A percentile compares a stretch with the other conserved stretches of the same genome.
phyloP scores from a whole-genome alignment of 2,329 filamentous ascomycete species.

The Incumbomyces delicatus region DNA sequence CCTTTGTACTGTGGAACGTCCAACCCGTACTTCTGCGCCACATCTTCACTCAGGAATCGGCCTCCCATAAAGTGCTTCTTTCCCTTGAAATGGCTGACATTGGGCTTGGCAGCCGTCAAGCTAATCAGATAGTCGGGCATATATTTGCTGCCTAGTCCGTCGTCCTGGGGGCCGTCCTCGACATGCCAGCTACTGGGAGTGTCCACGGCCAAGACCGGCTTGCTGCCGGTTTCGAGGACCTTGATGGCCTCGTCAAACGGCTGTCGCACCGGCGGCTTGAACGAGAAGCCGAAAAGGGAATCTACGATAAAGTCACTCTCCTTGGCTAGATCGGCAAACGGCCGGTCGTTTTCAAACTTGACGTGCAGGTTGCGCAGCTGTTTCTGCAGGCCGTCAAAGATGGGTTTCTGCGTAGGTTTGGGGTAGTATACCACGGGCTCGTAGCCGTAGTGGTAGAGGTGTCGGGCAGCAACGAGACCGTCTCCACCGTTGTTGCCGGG shows the following conservation, averaged over 20 bases:
- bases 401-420: slow-evolving; percentile 78
- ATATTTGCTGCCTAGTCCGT: slow-evolving; percentile 69
- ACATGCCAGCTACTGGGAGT: slow-evolving; percentile 94
- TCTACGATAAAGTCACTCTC: slow-evolving; percentile 76
- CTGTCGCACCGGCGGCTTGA: slow-evolving; percentile 82
- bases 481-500: slow-evolving; percentile 73
- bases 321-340: slow-evolving; percentile 43
- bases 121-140: slow-evolving; percentile 74
- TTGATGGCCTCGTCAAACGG: slow-evolving; percentile 77
- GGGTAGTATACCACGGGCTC: slow-evolving; percentile 83
- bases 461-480: slow-evolving; percentile 84
- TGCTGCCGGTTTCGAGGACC: slow-evolving; percentile 57
- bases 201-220: slow-evolving; percentile 82
- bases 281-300: slow-evolving; percentile 93
- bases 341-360: slow-evolving; percentile 65
- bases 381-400: slow-evolving; percentile 76
- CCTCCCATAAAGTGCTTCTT: slow-evolving; percentile 80
- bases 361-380: slow-evolving; percentile 77
- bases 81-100: slow-evolving; percentile 73
- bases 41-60: slow-evolving; percentile 67
- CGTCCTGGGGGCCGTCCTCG: slow-evolving; percentile 67
- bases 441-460: slow-evolving; percentile 88
- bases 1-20: slow-evolving; percentile 76
- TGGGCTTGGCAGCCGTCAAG: slow-evolving; percentile 84
- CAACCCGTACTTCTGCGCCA: slow-evolving; percentile 78